These are phyloP conservation scores for Talaromyces sp. DNA, from an alignment of 2,329 filamentous ascomycete species.

Conservation along the genomic window DNA sequence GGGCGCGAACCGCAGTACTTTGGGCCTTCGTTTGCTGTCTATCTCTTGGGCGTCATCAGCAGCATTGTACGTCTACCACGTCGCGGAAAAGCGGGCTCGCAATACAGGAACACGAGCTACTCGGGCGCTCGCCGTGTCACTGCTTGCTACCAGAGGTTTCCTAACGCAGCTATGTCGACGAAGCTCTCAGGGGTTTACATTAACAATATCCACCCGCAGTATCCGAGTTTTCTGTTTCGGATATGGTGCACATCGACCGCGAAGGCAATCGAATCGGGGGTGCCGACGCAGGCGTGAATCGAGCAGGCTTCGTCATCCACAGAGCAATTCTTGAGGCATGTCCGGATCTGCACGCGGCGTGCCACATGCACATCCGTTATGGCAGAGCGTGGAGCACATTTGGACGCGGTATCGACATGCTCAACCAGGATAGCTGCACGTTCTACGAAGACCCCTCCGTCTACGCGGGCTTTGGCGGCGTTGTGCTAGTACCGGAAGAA, in stretches of 20 bases:
- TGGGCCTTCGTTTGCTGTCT: conserved; percentile 35
- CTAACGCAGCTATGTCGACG: conserved; percentile 17
- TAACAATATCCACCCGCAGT: conserved; percentile 38
- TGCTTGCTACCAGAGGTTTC: conserved; percentile 18
- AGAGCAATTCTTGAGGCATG: conserved; percentile 45
- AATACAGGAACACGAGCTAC: conserved; percentile 11
- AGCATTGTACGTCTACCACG: conserved; percentile 24
- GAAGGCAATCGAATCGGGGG: conserved; percentile 43
- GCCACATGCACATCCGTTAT: conserved; percentile 46
- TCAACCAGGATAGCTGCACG: conserved; percentile 38
- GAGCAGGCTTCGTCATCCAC: conserved; percentile 49
- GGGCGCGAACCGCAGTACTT: conserved; percentile 39
- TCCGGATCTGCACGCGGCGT: conserved; percentile 46
- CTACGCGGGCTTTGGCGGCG: conserved; percentile 47
- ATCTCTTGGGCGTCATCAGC: conserved; percentile 22
- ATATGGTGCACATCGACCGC: conserved; percentile 47
- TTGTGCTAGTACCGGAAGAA: conserved; percentile 46
- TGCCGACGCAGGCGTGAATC: conserved; percentile 40
- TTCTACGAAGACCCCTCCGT: conserved; percentile 29
- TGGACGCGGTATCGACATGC: conserved; percentile 42
- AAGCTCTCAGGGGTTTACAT: conserved; percentile 36
- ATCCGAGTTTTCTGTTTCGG: conserved; percentile 44
- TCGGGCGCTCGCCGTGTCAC: not conserved
- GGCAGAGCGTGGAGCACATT: conserved; percentile 45
- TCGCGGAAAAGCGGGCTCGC: conserved; percentile 8